These are phyloP conservation scores for Apophysomyces ossiformis DNA, from an alignment of 371 early-diverging fungal genomes.

Conservation along the genomic window DNA sequence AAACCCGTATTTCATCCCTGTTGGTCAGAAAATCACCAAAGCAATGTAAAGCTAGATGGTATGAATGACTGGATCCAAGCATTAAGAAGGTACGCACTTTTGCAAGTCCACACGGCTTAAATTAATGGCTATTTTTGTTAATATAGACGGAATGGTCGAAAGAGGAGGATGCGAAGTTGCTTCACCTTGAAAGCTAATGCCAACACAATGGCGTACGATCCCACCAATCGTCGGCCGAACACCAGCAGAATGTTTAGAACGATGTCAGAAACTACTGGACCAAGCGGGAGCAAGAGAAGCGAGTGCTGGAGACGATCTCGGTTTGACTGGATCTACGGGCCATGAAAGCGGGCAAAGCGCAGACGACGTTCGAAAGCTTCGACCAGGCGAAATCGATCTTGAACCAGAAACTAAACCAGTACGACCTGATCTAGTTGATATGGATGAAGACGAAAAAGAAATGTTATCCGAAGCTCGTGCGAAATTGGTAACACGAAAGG, in stretches of 20 bases:
- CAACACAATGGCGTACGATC: constrained; percentile 99
- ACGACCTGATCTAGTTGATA: constrained; percentile 97
- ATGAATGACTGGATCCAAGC: constrained; percentile 97
- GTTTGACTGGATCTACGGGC: constrained; percentile 66
- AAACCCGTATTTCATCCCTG: constrained; percentile 97
- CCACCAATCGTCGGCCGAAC: constrained; percentile 98
- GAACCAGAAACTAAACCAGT: constrained; percentile 97
- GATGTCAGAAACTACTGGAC: constrained; percentile 94
- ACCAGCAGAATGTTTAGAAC: constrained; percentile 96
- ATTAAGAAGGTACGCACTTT: constrained; percentile 83
- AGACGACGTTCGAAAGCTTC: constrained; percentile 77
- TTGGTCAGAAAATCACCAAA: constrained; percentile 95
- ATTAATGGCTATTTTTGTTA: not conserved
- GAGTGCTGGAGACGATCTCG: constrained; percentile 64
- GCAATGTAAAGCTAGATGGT: constrained; percentile 99
- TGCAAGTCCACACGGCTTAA: not conserved
- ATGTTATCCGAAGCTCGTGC: constrained; percentile 98
- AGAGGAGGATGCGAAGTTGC: constrained; percentile 96
- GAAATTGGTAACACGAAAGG: constrained; percentile 97
- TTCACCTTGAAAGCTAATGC: constrained; percentile 98
- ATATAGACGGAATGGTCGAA: constrained; percentile 94
- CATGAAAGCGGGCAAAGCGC: constrained; percentile 79
- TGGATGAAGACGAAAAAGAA: constrained; percentile 99
- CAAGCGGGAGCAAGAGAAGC: constrained; percentile 86
- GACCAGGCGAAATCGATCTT: constrained; percentile 97